phyloP scores from a whole-genome alignment of 2,329 filamentous ascomycete species.

The Cercospora canescens region DNA sequence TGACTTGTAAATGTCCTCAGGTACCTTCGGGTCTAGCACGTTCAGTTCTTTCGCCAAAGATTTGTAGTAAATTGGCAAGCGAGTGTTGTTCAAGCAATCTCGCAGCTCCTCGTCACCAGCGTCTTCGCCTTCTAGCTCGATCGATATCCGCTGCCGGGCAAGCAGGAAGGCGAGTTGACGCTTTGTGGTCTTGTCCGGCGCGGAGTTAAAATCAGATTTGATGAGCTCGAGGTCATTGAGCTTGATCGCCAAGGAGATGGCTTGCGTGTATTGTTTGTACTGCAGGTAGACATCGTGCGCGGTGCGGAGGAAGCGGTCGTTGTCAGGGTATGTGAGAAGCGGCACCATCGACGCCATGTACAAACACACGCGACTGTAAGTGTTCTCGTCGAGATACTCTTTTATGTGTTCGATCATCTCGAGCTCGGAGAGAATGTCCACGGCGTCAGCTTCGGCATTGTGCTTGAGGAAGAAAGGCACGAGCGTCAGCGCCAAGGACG shows the following conservation, averaged over 20 bases:
- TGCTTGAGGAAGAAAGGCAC: constrained; percentile 95
- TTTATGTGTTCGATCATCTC: constrained; percentile 95
- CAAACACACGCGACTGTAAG: constrained; percentile 86
- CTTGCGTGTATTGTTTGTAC: constrained; percentile 90
- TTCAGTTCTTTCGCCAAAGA: constrained; percentile 92
- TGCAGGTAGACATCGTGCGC: constrained; percentile 91
- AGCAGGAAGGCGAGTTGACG: constrained; percentile 94
- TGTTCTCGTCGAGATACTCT: constrained; percentile 88
- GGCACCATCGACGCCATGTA: constrained; percentile 99
- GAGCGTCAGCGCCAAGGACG: constrained; percentile 78
- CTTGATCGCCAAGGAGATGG: constrained; percentile 90
- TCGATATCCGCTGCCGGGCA: constrained; percentile 83
- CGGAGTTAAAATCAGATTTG: constrained; percentile 74
- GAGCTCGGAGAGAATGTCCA: constrained; percentile 93
- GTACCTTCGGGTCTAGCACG: constrained; percentile 92
- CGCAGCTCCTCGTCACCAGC: constrained; percentile 73
- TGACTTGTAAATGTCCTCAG: constrained; percentile 99
- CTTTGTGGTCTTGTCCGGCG: constrained; percentile 77
- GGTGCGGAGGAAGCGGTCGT: constrained; percentile 89
- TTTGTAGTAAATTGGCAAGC: constrained; percentile 90
- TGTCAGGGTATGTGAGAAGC: constrained; percentile 94
- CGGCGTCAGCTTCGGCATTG: constrained; percentile 96
- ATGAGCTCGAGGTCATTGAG: constrained; percentile 83
- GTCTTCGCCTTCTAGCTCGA: constrained; percentile 66
- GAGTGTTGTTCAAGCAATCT: constrained; percentile 85